Base-by-base conservation (phyloP, 257 asterid species). In the Primulina huaijiensis region DNA sequence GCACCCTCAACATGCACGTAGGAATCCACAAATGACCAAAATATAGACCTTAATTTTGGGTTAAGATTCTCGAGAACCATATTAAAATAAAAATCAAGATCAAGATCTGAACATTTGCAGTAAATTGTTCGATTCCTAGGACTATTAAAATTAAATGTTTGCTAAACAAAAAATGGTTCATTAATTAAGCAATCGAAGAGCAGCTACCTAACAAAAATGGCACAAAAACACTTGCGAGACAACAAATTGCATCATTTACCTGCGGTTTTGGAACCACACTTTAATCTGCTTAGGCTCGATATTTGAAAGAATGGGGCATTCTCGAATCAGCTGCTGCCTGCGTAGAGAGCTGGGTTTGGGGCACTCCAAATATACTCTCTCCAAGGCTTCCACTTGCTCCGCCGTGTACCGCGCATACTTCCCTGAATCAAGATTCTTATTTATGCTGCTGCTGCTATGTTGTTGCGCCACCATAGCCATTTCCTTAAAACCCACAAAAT, bases 231-330 rank as follows among this genome's bases (percentile, higher is more conserved):
- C 8, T 10, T 4, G 7, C 38, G 27, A 8, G 23, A 5, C 37
- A 23, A 56, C 35, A 60, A 66, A 23, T n/a, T 33, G 12, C n/a
- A 7, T 0, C 2, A 38, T 38, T 60, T 72, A 92, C 98, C 98
- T 90, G 66, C 98, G 85, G 80, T 92, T 92, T 62, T 92, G 98
- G 72, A 92, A 92, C 98, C 98, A 92, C 63, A 92, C 97, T 82
- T 92, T 92, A 82, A 92, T 88, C 88, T 92, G 98, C 72, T 79
- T 92, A 67, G 98, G 91, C 76, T 92, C 98, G 76, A 92, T 85
- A 82, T 92, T 88, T 56, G 89, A 79, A 9, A 92, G 86, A 76
- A 90, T 88, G 25, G 95, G 95, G 75, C 90, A 86, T 73, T 92
- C 98, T 21, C 98, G 78, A 68, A 92, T 87, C 83, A 92, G 83